phyloP scores from a whole-genome alignment of 1,284 basidiomycete species.

The Sporisorium graminicola region DNA sequence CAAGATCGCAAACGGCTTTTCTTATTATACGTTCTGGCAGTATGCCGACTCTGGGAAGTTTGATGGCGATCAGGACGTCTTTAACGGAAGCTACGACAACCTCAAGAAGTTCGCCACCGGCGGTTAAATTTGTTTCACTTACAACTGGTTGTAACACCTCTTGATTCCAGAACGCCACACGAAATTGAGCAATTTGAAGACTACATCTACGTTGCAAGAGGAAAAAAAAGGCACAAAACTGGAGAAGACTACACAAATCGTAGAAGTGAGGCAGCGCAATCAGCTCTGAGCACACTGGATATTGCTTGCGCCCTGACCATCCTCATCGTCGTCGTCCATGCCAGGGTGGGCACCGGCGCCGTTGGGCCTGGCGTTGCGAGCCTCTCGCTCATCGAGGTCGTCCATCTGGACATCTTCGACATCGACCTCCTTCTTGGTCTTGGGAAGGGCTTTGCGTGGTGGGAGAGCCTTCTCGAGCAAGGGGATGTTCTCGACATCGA shows the following conservation, averaged over 20 bases:
- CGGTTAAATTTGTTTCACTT: not conserved
- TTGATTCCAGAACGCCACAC: too few species aligned
- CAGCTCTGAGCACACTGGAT: constrained; percentile 66
- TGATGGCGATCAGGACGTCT: constrained; percentile 75
- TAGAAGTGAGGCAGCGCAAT: not conserved
- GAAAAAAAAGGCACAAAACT: constrained; percentile 1
- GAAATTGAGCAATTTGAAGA: too few species aligned
- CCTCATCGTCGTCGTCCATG: constrained; percentile 83
- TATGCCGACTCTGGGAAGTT: constrained; percentile 74
- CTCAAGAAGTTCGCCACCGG: constrained; percentile 60
- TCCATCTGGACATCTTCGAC: constrained; percentile 89
- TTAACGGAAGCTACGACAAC: constrained; percentile 37
- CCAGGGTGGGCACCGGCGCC: constrained; percentile 72
- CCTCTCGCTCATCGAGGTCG: constrained; percentile 84
- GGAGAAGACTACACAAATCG: not conserved
- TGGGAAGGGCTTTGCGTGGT: constrained; percentile 78
- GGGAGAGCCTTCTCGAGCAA: constrained; percentile 89
- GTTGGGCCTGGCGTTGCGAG: constrained; percentile 70
- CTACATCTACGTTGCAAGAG: constrained; percentile 25
- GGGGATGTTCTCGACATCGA: constrained; percentile 79
- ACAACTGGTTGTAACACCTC: not conserved
- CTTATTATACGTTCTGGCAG: constrained; percentile 77
- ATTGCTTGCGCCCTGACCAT: constrained; percentile 38
- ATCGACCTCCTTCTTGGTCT: constrained; percentile 77
- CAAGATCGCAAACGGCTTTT: constrained; percentile 47